Evolutionary conservation across 495 filamentous ascomycete genomes (phyloP), one percentile per base, ranked within the genome.

Genomic region (Aspergillus leporis): DNA sequence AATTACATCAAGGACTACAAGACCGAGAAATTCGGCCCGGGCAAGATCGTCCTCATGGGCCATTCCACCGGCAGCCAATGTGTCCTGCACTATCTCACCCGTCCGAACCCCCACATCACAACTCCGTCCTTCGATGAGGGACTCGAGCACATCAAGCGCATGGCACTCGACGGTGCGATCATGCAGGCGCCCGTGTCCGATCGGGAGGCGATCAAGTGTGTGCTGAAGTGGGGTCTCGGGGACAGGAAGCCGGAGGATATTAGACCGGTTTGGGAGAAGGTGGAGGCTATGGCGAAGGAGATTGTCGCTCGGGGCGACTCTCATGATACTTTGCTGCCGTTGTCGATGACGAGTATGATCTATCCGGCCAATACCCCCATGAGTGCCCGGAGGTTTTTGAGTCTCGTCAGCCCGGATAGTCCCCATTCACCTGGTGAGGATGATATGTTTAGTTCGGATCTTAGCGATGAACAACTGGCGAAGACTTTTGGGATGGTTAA

Each of bases 11-110:
- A 77, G 5, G 67, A 70, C 5, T 76, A 75, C 55, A 77, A 78
- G 56, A 62, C 58, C 0, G 58, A 61, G 10, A 72, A 70, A 45
- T 76, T 74, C 55, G 66, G 71, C 13, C 72, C 64, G 10, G 70
- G 78, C 16, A 90, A 87, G 63, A 77, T 96, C 9, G 86, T 93
- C 16, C 70, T 96, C 3, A 83, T 98, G 81, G 93, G 93, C 18
- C 90, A 95, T 61, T 92, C 88, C 14, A 90, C 87, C 0, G 93
- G 93, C 0, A 90, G 88, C 56, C 93, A 95, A 76, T 91, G 93
- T 65, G 85, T 89, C 45, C 79, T 97, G 77, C 84, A 90, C 56
- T 95, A 93, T 64, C 71, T 89, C 18, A 69, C 67, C 34, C 64
- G 66, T 28, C 67, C 67, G 7, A 74, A 72, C 30, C 75, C 75